Evolutionary conservation across 495 filamentous ascomycete genomes (phyloP).

Genomic region (Penicillium crystallinum): DNA sequence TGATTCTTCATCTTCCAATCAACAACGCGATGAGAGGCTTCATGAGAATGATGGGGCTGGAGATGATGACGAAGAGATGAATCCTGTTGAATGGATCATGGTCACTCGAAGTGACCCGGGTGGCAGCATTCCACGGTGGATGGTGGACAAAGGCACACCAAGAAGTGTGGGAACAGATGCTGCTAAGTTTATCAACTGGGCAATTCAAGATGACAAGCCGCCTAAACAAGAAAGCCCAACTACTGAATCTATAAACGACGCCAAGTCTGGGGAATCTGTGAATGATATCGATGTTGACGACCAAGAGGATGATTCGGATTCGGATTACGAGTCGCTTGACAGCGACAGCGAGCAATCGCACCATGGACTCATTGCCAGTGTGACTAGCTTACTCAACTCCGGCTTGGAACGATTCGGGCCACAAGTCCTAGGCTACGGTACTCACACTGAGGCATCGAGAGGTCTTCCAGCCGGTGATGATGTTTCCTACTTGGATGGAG

Average conservation of each 20-base stretch:
- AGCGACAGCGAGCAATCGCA: slow-evolving; percentile 22
- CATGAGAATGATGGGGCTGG: slow-evolving; percentile 33
- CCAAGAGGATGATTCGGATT: slow-evolving; percentile 1
- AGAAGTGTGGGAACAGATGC: slow-evolving; percentile 77
- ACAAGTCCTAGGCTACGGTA: slow-evolving; percentile 47
- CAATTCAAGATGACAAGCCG: slow-evolving; percentile 51
- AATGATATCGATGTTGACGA: slow-evolving; percentile 6
- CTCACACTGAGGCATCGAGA: slow-evolving; percentile 21
- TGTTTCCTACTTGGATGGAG: background rate
- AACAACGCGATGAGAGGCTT: slow-evolving; percentile 19
- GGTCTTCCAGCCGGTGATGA: slow-evolving; percentile 18
- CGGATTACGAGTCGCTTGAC: slow-evolving; percentile 12
- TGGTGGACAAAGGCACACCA: slow-evolving; percentile 91
- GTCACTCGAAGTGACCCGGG: slow-evolving; percentile 91
- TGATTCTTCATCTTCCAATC: background rate
- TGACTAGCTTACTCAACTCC: slow-evolving; percentile 37
- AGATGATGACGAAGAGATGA: slow-evolving; percentile 49
- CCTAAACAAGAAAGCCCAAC: slow-evolving; percentile 24
- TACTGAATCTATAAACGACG: slow-evolving; percentile 6
- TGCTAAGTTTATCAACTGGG: slow-evolving; percentile 82
- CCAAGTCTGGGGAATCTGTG: slow-evolving; percentile 11
- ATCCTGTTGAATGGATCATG: slow-evolving; percentile 93
- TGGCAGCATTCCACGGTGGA: slow-evolving; percentile 85
- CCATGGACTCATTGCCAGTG: slow-evolving; percentile 42
- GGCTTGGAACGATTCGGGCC: slow-evolving; percentile 40